Evolutionary conservation across 208 protist species (phyloP).

Genomic region (Trypanosoma conorhini): DNA sequence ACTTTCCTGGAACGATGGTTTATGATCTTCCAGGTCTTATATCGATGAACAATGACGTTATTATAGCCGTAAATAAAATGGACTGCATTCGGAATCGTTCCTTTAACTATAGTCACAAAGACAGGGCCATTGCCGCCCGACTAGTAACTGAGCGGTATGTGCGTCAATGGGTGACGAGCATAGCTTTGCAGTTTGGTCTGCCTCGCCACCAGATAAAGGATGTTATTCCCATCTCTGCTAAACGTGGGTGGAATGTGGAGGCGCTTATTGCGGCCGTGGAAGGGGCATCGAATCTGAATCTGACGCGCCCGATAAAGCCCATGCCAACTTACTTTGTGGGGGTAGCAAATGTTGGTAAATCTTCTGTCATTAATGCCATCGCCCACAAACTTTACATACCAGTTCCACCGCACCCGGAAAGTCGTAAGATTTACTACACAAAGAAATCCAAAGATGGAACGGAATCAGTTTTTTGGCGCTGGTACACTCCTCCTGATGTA

Average conservation of each 20-base stretch:
- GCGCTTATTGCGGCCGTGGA: conserved; percentile 74
- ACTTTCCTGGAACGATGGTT: conserved; percentile 92
- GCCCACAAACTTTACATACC: conserved; percentile 86
- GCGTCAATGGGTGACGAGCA: conserved; percentile 77
- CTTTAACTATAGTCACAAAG: conserved; percentile 79
- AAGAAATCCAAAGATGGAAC: conserved; percentile 51
- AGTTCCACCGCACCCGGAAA: conserved; percentile 85
- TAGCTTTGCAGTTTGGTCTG: conserved; percentile 79
- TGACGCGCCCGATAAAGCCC: conserved; percentile 66
- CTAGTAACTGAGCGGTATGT: conserved; percentile 79
- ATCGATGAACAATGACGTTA: conserved; percentile 93
- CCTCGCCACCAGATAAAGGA: conserved; percentile 68
- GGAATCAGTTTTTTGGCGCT: conserved; percentile 84
- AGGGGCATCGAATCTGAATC: conserved; percentile 76
- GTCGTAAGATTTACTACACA: conserved; percentile 89
- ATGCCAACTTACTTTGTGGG: conserved; percentile 90
- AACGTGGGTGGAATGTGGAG: conserved; percentile 90
- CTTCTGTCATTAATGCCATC: conserved; percentile 91
- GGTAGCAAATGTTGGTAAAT: conserved; percentile 91
- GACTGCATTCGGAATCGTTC: conserved; percentile 87
- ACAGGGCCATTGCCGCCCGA: conserved; percentile 65
- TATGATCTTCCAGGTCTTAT: conserved; percentile 89
- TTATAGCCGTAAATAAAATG: conserved; percentile 92
- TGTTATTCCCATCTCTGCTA: conserved; percentile 85
- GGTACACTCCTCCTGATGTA: conserved; percentile 89